Conservation (phyloP, 208 protist genomes). For the Leishmania tropica region DNA sequence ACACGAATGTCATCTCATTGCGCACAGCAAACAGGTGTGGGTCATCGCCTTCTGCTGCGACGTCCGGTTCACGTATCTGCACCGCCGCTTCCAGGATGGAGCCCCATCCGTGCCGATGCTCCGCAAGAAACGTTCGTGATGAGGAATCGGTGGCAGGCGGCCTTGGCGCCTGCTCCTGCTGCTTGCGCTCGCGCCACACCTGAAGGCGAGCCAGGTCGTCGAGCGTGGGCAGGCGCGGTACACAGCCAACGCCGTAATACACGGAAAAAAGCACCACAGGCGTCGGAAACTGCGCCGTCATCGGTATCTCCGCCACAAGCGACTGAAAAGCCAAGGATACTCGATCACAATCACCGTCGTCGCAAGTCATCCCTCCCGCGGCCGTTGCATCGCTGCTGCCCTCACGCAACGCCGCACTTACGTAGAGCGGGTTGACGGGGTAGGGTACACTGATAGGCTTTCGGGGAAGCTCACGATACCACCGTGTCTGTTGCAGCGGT, state of each 20-base stretch:
- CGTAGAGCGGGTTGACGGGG: conserved; percentile 57
- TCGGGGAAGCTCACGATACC: conserved; percentile 46
- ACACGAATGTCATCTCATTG: conserved; percentile 11
- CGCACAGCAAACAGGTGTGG: conserved; percentile 16
- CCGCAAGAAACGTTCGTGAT: background rate
- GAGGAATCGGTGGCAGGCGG: background rate
- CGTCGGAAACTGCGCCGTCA: conserved; percentile 56
- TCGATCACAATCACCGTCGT: background rate
- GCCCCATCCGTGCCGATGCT: background rate
- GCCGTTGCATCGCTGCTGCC: background rate
- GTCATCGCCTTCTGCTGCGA: conserved; percentile 6
- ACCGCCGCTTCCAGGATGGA: conserved; percentile 4
- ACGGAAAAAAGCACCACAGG: conserved; percentile 55
- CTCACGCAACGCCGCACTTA: conserved; percentile 5
- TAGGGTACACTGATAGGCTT: conserved; percentile 53
- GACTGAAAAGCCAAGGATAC: background rate
- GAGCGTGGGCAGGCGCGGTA: conserved; percentile 40
- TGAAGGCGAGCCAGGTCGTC: conserved; percentile 23
- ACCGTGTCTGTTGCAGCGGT: conserved; percentile 13
- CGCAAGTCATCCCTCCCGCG: background rate
- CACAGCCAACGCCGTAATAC: conserved; percentile 64
- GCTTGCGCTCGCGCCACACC: conserved; percentile 12
- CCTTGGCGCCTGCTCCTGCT: background rate
- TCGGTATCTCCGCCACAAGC: conserved; percentile 10
- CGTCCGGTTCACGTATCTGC: conserved; percentile 7